Evolutionary conservation across 2,329 filamentous ascomycete species (phyloP), one percentile per base, ranked within the genome.

Genomic region (Sporothrix euskadiensis): DNA sequence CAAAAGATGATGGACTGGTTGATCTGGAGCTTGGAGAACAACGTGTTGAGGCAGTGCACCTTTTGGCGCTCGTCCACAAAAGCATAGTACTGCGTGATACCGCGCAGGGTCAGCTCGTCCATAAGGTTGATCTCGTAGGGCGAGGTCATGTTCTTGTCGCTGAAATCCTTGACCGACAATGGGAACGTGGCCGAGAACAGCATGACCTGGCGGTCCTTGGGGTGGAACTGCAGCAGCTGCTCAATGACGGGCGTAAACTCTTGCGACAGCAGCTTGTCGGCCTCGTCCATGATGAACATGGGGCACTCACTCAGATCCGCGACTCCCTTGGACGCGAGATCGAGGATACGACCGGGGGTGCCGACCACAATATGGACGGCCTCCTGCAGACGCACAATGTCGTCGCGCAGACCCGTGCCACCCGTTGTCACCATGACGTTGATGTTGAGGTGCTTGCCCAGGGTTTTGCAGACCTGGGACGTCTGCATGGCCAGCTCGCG

Each of bases 1-100:
- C 96, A 99, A 86, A 99, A 99, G 81, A 99, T 99, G 85, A 99
- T 99, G 76, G 97, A 99, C 85, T 99, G 96, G 84, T 99, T 99
- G 85, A 99, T 99, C 83, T 99, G 95, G 19, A 99, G 90, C 84
- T 98, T 97, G 78, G 94, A 98, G 86, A 99, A 99, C 76, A 99
- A 91, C 0, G 96, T 99, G 85, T 99, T 99, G 77, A 99, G 85
- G 82, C 96, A 99, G 84, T 99, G 97, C 26, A 99, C 96, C 85
- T 99, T 99, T 81, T 98, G 94, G 85, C 98, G 98, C 84, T 99
- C 96, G 83, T 99, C 96, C 71, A 99, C 97, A 78, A 98, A 99
- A 57, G 96, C 96, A 80, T 99, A 99, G 85, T 98, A 99, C 81
- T 99, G 96, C 0, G 96, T 99, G 80, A 99, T 98, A 86, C 96